Base-by-base conservation (phyloP, 164 flowering plant genomes). In the Chimonanthus praecox region DNA sequence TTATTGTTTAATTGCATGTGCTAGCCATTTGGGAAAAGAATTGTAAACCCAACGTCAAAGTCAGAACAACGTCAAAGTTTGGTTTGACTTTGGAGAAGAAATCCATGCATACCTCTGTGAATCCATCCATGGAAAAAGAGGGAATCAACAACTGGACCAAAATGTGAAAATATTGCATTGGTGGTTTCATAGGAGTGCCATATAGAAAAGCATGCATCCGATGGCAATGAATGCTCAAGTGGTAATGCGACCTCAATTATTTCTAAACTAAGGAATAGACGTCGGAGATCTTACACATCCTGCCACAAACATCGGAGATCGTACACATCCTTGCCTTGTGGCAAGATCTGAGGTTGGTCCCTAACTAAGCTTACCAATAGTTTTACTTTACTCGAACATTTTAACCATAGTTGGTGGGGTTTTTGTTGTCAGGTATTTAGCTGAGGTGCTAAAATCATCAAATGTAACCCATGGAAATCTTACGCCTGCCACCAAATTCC, bases 221-320 rank as follows among this genome's bases (percentile, higher is more conserved):
- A 76, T 75, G 70, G 73, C 33, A 72, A 64, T 44, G 72, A 68
- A 62, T 64, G 67, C 62, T 49, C 75, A 66, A 80, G 61, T 15
- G 66, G 62, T 64, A 71, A 33, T 15, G 45, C 72, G 47, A 71
- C 84, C 43, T 76, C 80, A 10, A 18, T 69, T n/a, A 78, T 33
- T 65, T 21, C 82, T 66, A 78, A 58, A 67, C 83, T 79, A 69
- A 88, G 78, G 77, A 71, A 83, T 48, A 73, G 67, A 43, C 90
- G 95, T 15, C 86, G 97, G 79, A 88, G 79, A 73, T 94, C 98
- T 70, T 94, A 78, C 78, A 91, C 97, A 49, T 85, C 87, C 61
- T 20, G 21, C 21, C 21, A 20, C 21, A 20, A 20, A 20, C 21
- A 20, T 20, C 21, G 0, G 21, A 20, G 21, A 20, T 20, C 21